These are phyloP conservation scores for Cryptosporidium viatorum DNA, from an alignment of 169 alveolate genomes.

Conservation along the genomic window DNA sequence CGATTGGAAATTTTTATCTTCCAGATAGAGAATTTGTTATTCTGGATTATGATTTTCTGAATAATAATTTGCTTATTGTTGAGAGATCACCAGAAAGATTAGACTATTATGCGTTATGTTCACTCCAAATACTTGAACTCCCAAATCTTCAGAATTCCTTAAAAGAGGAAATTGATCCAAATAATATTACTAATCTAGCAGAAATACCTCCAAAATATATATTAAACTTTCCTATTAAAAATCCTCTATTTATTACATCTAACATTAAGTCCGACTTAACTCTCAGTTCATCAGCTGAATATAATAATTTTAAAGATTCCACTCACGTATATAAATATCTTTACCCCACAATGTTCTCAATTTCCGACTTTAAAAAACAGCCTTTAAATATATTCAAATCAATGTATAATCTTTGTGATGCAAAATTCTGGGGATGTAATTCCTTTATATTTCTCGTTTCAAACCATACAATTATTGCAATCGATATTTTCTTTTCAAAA, in stretches of 20 bases:
- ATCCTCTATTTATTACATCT: constrained; percentile 9
- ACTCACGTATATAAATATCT: constrained; percentile 5
- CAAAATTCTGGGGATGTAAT: constrained; percentile 64
- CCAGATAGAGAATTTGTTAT: constrained; percentile 65
- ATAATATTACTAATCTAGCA: neutral
- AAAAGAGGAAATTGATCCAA: neutral
- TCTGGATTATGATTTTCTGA: constrained; percentile 33
- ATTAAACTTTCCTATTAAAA: constrained; percentile 48
- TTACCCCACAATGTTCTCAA: constrained; percentile 43
- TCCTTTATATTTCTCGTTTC: constrained; percentile 34
- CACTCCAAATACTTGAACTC: constrained; percentile 40
- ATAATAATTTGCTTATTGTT: constrained; percentile 17
- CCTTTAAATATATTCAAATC: constrained; percentile 1
- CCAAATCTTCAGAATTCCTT: neutral
- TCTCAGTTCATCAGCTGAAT: constrained; percentile 47
- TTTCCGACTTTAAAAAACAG: constrained; percentile 6
- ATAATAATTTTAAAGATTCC: neutral
- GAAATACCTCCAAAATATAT: constrained; percentile 49
- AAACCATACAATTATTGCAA: constrained; percentile 20
- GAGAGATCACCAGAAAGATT: constrained; percentile 74
- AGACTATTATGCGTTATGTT: constrained; percentile 40
- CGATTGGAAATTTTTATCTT: neutral
- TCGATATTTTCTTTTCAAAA: neutral
- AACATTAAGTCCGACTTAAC: constrained; percentile 19
- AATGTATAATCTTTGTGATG: constrained; percentile 31